Evolutionary conservation across 2,329 filamentous ascomycete genomes (phyloP).

Genomic region (Alternaria panax): DNA sequence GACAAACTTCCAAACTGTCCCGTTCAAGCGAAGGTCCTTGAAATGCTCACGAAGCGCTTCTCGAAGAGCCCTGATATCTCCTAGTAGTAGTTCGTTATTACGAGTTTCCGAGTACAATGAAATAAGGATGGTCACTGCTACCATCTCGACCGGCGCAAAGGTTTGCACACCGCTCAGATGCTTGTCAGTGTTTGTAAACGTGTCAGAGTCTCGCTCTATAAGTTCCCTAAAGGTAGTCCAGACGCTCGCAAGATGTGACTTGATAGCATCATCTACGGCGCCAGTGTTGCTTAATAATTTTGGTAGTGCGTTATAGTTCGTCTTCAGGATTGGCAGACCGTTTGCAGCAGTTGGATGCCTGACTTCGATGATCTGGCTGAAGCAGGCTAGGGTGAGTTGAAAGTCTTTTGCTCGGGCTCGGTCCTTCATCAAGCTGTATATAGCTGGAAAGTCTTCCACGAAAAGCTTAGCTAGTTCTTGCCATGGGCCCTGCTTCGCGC

Average conservation of each 20-base stretch:
- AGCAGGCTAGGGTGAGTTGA: slow-evolving; percentile 44
- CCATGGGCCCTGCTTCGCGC: slow-evolving; percentile 56
- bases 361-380: slow-evolving; percentile 49
- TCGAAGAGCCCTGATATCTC: slow-evolving; percentile 40
- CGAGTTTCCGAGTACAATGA: slow-evolving; percentile 40
- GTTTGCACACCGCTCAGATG: slow-evolving; percentile 38
- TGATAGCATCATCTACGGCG: slow-evolving; percentile 37
- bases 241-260: slow-evolving; percentile 43
- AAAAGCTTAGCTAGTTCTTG: slow-evolving; percentile 54
- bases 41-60: slow-evolving; percentile 36
- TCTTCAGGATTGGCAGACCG: slow-evolving; percentile 37
- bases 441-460: slow-evolving; percentile 52
- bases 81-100: slow-evolving; percentile 37
- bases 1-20: slow-evolving; percentile 34
- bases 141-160: slow-evolving; percentile 49
- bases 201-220: slow-evolving; percentile 32
- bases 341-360: slow-evolving; percentile 33
- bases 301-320: slow-evolving; percentile 24
- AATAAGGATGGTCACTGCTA: slow-evolving; percentile 45
- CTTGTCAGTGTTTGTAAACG: slow-evolving; percentile 41
- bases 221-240: slow-evolving; percentile 44
- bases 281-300: slow-evolving; percentile 38
- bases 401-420: slow-evolving; percentile 43
- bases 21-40: slow-evolving; percentile 39
- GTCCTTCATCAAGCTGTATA: slow-evolving; percentile 46